Base-by-base conservation (phyloP, 2,329 filamentous ascomycete species). In the Monosporascus sp. region DNA sequence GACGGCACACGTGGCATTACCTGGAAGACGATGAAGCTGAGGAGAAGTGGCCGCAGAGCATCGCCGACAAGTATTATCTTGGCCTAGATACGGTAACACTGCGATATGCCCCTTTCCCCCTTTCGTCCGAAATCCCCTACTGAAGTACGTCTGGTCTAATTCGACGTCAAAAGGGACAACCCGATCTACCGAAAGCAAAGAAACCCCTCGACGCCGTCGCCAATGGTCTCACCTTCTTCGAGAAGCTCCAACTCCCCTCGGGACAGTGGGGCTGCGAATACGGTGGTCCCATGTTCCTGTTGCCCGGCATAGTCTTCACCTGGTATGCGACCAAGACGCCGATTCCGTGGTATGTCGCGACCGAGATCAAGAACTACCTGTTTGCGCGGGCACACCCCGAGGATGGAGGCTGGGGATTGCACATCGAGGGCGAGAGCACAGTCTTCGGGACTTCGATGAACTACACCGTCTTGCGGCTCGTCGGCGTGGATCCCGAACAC, bases 261-360 rank as follows among this genome's bases (percentile, higher is more conserved):
- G 94, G 94, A 5, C 90, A 97, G 66, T 99, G 94, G 94, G 94
- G 80, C 5, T 97, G 93, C 74, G 94, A 99, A 70, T 99, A 99
- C 74, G 94, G 94, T 51, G 94, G 94, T 0, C 94, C 94, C 4
- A 93, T 97, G 89, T 99, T 99, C 67, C 81, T 97, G 40, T 78
- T 97, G 1, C 91, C 93, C 0, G 90, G 93, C 45, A 70, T 96
- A 22, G 84, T 97, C 57, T 84, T 96, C 61, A 81, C 88, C 28
- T 95, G 90, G 85, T 92, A 96, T 68, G 88, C 88, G 50, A 97
- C 92, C 57, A 85, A 92, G 67, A 96, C 91, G 50, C 88, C 88
- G 4, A 89, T 99, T 53, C 86, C 91, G 1, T 82, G 84, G 56
- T 84, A 88, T 54, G 87, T 91, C 68, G 86, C 87, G 22, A 90